phyloP scores from a whole-genome alignment of 1,284 basidiomycete species.

The Ceratobasidium sp. region DNA sequence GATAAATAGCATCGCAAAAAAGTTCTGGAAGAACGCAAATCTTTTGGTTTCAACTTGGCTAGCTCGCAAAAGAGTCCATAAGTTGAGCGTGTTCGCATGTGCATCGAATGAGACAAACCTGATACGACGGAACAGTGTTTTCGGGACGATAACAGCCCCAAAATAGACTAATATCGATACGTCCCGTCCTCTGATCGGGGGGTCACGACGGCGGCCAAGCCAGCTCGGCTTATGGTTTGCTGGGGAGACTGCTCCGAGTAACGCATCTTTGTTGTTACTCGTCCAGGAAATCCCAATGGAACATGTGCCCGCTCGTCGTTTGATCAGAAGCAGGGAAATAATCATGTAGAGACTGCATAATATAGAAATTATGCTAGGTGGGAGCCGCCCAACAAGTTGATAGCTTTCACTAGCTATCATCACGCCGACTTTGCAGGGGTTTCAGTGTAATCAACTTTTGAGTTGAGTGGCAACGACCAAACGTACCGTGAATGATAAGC shows the following conservation, averaged over 20 bases:
- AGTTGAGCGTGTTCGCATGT: not conserved
- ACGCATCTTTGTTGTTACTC: slow-evolving; percentile 9
- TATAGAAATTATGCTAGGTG: not conserved
- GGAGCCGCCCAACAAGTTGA: not conserved
- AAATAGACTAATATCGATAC: not conserved
- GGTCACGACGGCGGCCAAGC: not conserved
- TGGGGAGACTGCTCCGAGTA: slow-evolving; percentile 11
- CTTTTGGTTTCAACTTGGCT: slow-evolving; percentile 20
- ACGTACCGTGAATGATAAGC: not conserved
- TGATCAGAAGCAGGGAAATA: not conserved
- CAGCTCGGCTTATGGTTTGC: not conserved
- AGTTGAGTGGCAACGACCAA: too few relatives aligned
- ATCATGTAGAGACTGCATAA: not conserved
- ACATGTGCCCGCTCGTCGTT: not conserved
- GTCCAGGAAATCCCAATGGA: slow-evolving; percentile 9
- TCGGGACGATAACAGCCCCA: not conserved
- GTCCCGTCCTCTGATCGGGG: not conserved
- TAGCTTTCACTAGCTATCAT: too few relatives aligned
- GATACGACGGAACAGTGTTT: slow-evolving; percentile 2
- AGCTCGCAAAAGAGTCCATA: too few relatives aligned
- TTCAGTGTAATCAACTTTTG: too few relatives aligned
- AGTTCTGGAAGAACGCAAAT: slow-evolving; percentile 25
- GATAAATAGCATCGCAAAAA: slow-evolving; percentile 1
- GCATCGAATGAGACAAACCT: not conserved
- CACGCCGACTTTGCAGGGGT: too few relatives aligned